phyloP scores from a whole-genome alignment of 305 asterid genomes.

The Fraxinus latifolia region DNA sequence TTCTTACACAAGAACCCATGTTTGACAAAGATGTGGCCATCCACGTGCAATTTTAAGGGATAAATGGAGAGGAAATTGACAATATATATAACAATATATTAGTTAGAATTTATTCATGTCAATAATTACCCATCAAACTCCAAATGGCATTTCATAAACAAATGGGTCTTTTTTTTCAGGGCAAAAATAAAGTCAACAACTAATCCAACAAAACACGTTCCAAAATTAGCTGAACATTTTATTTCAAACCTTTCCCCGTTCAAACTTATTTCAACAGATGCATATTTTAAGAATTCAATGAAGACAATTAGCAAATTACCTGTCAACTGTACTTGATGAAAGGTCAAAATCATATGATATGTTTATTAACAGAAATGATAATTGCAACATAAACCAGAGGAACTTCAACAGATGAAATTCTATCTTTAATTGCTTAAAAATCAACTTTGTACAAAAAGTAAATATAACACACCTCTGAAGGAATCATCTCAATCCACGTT shows the following conservation, averaged over 20 bases:
- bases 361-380: background rate
- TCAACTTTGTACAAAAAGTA: background rate
- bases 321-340: background rate
- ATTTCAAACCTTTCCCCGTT: background rate
- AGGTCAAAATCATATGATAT: background rate
- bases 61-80: background rate
- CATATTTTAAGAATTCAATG: background rate
- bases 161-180: background rate
- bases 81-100: too few species aligned
- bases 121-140: background rate
- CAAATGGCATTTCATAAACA: background rate
- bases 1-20: background rate
- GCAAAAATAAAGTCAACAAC: background rate
- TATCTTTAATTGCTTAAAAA: background rate
- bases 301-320: background rate
- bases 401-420: background rate
- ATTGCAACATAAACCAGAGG: background rate
- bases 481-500: background rate
- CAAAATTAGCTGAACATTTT: background rate
- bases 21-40: background rate
- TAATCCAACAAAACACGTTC: background rate
- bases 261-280: background rate
- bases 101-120: background rate
- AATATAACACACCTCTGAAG: background rate
- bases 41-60: background rate